These are phyloP conservation scores for Solanum commersonii DNA, from an alignment of 257 asterid genomes.

Conservation along the genomic window DNA sequence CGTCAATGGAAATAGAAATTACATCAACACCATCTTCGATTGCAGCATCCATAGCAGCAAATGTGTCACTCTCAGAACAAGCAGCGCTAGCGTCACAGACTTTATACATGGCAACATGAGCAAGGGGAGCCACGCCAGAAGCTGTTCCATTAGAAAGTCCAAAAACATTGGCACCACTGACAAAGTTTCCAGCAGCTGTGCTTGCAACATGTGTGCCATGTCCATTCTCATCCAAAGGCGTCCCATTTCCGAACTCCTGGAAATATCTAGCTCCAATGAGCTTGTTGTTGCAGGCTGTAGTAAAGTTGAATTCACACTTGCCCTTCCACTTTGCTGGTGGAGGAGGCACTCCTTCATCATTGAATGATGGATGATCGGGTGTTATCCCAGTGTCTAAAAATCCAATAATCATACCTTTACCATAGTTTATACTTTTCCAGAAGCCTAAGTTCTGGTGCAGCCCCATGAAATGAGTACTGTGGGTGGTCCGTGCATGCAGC, in stretches of 20 bases:
- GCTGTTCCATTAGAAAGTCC: slow-evolving; percentile 24
- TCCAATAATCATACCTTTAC: slow-evolving; percentile 22
- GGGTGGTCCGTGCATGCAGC: neutral
- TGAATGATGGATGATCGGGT: slow-evolving; percentile 13
- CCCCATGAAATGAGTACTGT: slow-evolving; percentile 5
- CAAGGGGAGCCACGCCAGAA: slow-evolving; percentile 22
- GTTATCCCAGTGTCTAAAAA: slow-evolving; percentile 18
- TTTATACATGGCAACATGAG: slow-evolving; percentile 22
- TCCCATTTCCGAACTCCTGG: neutral
- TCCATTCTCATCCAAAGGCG: slow-evolving; percentile 6
- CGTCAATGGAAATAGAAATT: slow-evolving; percentile 19
- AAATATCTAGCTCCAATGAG: slow-evolving; percentile 18
- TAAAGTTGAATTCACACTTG: slow-evolving; percentile 3
- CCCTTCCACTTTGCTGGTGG: slow-evolving; percentile 23
- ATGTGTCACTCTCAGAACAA: slow-evolving; percentile 10
- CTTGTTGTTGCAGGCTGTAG: slow-evolving; percentile 15
- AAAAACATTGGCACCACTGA: slow-evolving; percentile 5
- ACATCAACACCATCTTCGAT: slow-evolving; percentile 29
- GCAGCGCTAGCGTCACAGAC: neutral
- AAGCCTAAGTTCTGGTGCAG: neutral
- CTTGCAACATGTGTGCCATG: slow-evolving; percentile 25
- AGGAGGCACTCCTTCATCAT: slow-evolving; percentile 7
- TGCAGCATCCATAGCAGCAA: slow-evolving; percentile 28
- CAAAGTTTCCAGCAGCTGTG: slow-evolving; percentile 24
- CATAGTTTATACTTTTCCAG: slow-evolving; percentile 11